Base-by-base conservation (phyloP, 306 rosid species). In the Phaseolus lunatus region DNA sequence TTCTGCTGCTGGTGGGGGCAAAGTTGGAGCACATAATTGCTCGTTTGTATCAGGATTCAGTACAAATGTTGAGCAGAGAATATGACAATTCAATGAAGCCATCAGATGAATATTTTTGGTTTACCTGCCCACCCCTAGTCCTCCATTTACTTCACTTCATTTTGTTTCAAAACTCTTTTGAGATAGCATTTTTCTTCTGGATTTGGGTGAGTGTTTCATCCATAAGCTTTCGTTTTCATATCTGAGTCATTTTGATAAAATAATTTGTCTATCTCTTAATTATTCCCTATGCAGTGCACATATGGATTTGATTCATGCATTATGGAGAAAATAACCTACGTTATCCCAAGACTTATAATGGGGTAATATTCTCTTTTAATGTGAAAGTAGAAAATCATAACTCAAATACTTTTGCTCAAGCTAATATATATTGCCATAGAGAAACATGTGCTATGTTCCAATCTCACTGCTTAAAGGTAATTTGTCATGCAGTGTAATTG, bases 111-210 rank as follows among this genome's bases (percentile, higher is more conserved):
- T 79, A 83, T 84, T 95, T 92, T 8, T 95, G 98, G 98, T 95
- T 95, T 58, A 12, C 44, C n/a, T 31, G 63, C 0, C 97, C 98
- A 1, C 16, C 64, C n/a, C 59, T 90, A 43, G 87, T 95, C 76
- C 96, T 90, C 5, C 0, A 76, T 78, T 79, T 95, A 50, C 89
- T 95, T 83, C 97, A 95, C 84, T 92, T 95, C 91, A 95, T 91
- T 85, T 78, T 95, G 86, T 92, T 95, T 61, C 98, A 95, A 63
- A 95, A 95, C 65, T 78, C 98, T 45, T 95, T 92, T 44, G 98
- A 95, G 90, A 89, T 95, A 5, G 98, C 97, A 15, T 92, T 95
- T 86, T 92, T 92, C 91, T 92, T 92, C 79, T 92, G 97, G 98
- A 90, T 95, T 76, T 92, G 74, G 97, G 97, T 95, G 82, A 77